Conservation (phyloP, 192 early-diverging fungal genomes). For the Coemansia sp. region DNA sequence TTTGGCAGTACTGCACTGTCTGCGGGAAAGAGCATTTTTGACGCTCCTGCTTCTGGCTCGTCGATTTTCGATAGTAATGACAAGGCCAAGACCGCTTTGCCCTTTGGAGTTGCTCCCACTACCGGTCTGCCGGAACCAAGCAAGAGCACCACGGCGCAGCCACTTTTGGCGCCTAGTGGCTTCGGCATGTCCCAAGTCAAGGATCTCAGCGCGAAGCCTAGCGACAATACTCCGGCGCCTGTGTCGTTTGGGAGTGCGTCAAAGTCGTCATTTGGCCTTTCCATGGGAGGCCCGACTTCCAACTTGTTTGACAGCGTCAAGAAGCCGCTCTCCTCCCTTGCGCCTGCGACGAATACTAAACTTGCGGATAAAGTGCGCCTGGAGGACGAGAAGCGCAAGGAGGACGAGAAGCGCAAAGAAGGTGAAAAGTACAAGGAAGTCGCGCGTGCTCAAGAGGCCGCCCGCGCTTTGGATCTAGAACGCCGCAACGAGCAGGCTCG, state of each 20-base stretch:
- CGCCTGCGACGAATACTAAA: neutral
- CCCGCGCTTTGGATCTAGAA: conserved; percentile 7
- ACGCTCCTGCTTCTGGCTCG: conserved; percentile 15
- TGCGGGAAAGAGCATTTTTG: conserved; percentile 35
- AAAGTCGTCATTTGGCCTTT: neutral
- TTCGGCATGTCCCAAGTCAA: neutral
- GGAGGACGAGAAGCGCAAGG: conserved; percentile 6
- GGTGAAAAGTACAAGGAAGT: conserved; percentile 12
- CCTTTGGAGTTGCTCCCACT: conserved; percentile 8
- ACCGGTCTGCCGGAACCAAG: neutral
- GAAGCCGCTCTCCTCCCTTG: neutral
- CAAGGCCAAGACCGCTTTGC: conserved; percentile 6
- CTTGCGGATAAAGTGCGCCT: neutral
- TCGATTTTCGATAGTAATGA: conserved; percentile 30
- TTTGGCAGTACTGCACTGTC: conserved; percentile 10
- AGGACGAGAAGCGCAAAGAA: conserved; percentile 9
- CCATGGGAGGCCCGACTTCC: neutral
- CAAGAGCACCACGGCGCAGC: conserved; percentile 9
- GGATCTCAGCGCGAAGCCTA: neutral
- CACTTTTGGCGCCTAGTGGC: neutral
- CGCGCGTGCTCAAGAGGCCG: conserved; percentile 1
- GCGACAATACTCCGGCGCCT: neutral
- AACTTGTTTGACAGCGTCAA: conserved; percentile 6
- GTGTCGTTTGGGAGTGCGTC: conserved; percentile 5
- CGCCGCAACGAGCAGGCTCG: conserved; percentile 19